Evolutionary conservation across 1,284 basidiomycete species (phyloP), one percentile per base, ranked within the genome.

Genomic region (Sanghuangporus sanghuang): DNA sequence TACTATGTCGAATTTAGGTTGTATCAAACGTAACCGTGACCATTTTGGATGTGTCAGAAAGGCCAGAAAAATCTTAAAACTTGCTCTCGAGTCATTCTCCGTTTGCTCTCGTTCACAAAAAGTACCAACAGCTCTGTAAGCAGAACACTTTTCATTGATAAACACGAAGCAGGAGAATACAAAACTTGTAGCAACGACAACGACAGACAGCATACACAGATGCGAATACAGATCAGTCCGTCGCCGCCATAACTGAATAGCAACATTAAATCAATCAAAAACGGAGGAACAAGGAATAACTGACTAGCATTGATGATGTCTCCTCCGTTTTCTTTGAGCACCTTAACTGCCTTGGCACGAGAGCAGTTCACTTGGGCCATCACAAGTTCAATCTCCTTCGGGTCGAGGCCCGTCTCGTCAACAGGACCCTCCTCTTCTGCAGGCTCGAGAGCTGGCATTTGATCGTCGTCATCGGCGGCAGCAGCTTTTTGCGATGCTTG

Each of bases 361-460:
- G 92, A 87, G 78, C 92, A 95, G 73, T 77, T 75, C 59, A 86
- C 85, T 81, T 96, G 95, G 65, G 86, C 83, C 81, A 98, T 94
- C 63, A 99, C 93, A 64, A 97, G 86, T 70, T 98, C 93, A 68
- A 97, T 94, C 75, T 99, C 96, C 77, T 97, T 96, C 62, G 92
- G 84, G 69, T 97, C 94, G 64, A 98, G 85, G 64, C 89, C 91
- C 44, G 86, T 87, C 77, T 92, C 92, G 68, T 92, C 90, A 36
- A 90, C 79, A 55, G 85, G 81, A 12, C 85, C 89, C 69, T 93
- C 89, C 67, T 93, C 90, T 64, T 93, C 90, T 16, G 84, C 79
- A 23, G 85, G 86, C 75, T 93, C 91, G 44, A 93, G 85, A 65
- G 92, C 90, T 64, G 93, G 92, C 56, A 92, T 85, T 59, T 93